Evolutionary conservation across 805 yeast genomes (phyloP).

Genomic region (Sugiyamaella valdiviana): DNA sequence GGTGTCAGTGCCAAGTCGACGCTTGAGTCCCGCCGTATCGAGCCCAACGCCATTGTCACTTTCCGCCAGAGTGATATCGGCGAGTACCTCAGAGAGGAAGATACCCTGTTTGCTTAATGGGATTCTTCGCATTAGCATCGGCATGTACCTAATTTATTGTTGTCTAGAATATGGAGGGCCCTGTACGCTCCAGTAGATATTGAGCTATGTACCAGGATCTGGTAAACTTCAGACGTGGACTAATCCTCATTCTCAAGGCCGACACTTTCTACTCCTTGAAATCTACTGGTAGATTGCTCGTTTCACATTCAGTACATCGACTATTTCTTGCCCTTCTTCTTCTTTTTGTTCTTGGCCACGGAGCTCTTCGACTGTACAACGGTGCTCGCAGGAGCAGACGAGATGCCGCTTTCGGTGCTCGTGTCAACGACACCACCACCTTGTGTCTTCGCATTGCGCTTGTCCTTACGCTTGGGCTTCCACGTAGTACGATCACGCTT

Average conservation of each 20-base stretch:
- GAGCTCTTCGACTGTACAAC: conserved; percentile 9
- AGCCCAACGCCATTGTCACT: conserved; percentile 91
- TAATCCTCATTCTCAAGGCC: too few species aligned
- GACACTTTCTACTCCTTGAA: too few species aligned
- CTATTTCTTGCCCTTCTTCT: conserved; percentile 32
- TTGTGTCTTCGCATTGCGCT: conserved; percentile 46
- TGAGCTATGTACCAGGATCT: too few species aligned
- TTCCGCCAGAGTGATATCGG: conserved; percentile 98
- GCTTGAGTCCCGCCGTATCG: conserved; percentile 75
- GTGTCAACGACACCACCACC: conserved; percentile 52
- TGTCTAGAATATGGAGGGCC: not conserved
- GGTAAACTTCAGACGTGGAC: too few species aligned
- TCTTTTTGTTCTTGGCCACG: conserved; percentile 26
- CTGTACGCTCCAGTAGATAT: not conserved
- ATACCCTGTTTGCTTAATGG: conserved; percentile 73
- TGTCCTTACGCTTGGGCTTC: conserved; percentile 68
- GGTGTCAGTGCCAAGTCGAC: conserved; percentile 94
- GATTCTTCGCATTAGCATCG: too few species aligned
- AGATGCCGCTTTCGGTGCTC: conserved; percentile 15
- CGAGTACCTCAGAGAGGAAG: conserved; percentile 96
- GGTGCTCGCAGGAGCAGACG: conserved; percentile 6
- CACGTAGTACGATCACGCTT: conserved; percentile 77
- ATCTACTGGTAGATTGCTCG: too few species aligned
- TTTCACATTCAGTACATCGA: too few species aligned
- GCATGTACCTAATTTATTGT: not conserved